phyloP scores from a whole-genome alignment of 106 monocot species.

The Acorus gramineus region DNA sequence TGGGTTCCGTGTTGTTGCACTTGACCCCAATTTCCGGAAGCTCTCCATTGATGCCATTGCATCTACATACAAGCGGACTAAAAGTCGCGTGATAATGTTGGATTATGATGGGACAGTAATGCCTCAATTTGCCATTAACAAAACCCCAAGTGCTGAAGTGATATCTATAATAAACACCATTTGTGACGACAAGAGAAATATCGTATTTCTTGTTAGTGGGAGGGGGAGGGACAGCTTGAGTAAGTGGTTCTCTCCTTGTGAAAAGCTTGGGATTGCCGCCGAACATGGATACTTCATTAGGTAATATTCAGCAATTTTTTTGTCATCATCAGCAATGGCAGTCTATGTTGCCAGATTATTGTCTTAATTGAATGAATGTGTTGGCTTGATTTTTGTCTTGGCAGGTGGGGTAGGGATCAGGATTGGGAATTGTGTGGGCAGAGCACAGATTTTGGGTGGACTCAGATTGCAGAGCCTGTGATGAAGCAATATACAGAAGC shows the following conservation, averaged over 20 bases:
- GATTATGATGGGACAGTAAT: conserved; percentile 55
- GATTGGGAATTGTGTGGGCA: conserved; percentile 28
- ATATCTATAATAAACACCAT: conserved; percentile 26
- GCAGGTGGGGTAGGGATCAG: conserved; percentile 18
- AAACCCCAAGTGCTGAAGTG: conserved; percentile 17
- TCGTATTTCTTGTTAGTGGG: conserved; percentile 44
- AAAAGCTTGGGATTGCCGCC: conserved; percentile 40
- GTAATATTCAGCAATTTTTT: conserved; percentile 6
- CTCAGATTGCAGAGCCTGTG: conserved; percentile 46
- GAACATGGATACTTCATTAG: conserved; percentile 55
- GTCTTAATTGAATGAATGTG: too few relatives aligned
- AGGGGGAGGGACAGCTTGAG: conserved; percentile 22
- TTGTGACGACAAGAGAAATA: conserved; percentile 32
- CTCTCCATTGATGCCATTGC: conserved; percentile 21
- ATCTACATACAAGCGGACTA: conserved; percentile 17
- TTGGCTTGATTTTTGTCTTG: not conserved
- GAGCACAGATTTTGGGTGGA: conserved; percentile 31
- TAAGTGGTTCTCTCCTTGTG: conserved; percentile 32
- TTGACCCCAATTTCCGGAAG: conserved; percentile 37
- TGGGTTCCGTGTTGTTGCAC: conserved; percentile 38
- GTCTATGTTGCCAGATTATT: too few relatives aligned
- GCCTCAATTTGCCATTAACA: conserved; percentile 21
- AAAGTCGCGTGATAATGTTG: conserved; percentile 34
- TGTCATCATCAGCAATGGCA: too few relatives aligned
- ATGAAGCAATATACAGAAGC: conserved; percentile 54